Percentiles rank a stretch among this genome's conserved stretches.
Evolutionary conservation across 345 rosid genomes (phyloP).

Genomic region (Garcia nutans): DNA sequence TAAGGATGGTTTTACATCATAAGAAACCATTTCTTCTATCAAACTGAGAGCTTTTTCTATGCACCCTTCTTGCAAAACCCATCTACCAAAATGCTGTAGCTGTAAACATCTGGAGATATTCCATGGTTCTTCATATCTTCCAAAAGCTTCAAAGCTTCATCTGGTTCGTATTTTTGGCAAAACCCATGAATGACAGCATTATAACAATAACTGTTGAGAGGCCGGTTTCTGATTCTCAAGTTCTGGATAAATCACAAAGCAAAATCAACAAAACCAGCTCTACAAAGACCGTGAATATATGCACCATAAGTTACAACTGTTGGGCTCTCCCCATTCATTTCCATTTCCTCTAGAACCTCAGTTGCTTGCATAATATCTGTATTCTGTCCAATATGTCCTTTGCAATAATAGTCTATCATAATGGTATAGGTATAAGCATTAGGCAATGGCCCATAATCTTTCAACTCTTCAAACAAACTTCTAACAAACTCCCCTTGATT

Average conservation of each 20-base stretch:
- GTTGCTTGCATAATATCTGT: conserved; percentile 27
- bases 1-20: conserved; percentile 38
- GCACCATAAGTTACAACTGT: conserved; percentile 43
- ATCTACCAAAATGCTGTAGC: conserved; percentile 52
- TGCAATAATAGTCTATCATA: conserved; percentile 46
- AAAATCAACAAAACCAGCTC: conserved; percentile 32
- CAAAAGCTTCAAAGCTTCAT: conserved; percentile 37
- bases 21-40: conserved; percentile 41
- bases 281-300: conserved; percentile 47
- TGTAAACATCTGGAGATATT: conserved; percentile 41
- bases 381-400: conserved; percentile 24
- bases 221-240: conserved; percentile 24
- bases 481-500: conserved; percentile 23
- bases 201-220: conserved; percentile 45
- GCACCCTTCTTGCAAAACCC: conserved; percentile 47
- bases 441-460: conserved; percentile 45
- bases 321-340: conserved; percentile 34
- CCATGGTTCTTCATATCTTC: conserved; percentile 47
- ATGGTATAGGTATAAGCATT: conserved; percentile 52
- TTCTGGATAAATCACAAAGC: conserved; percentile 34
- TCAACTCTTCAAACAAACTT: conserved; percentile 40
- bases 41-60: conserved; percentile 34
- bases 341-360: conserved; percentile 43
- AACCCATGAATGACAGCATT: conserved; percentile 54
- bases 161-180: conserved; percentile 43